Conservation (phyloP, 2,329 filamentous ascomycete species). For the Hirsutella minnesotensis region DNA sequence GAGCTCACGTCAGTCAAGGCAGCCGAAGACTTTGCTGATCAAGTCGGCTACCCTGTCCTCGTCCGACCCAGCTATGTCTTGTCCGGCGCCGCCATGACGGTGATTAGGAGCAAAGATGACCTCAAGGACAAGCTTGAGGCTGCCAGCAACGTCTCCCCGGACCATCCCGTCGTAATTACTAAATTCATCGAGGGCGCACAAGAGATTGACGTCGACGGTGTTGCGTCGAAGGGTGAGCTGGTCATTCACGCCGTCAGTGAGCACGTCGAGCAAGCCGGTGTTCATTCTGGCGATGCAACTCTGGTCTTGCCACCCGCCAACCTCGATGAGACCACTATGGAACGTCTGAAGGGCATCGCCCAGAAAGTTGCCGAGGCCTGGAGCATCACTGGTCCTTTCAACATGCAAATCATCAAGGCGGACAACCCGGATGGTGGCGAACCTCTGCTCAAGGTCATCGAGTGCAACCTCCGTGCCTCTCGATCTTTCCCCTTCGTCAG, state of each 20-base stretch:
- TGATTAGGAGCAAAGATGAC: constrained; percentile 78
- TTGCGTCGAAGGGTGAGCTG: constrained; percentile 75
- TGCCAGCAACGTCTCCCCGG: constrained; percentile 80
- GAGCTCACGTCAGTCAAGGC: constrained; percentile 84
- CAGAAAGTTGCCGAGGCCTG: constrained; percentile 93
- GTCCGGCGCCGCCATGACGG: constrained; percentile 96
- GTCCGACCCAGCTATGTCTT: constrained; percentile 93
- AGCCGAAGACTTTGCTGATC: constrained; percentile 74
- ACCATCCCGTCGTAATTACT: constrained; percentile 95
- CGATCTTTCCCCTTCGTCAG: constrained; percentile 97
- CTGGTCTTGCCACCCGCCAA: constrained; percentile 78
- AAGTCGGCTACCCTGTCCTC: constrained; percentile 86
- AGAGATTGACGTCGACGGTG: constrained; percentile 94
- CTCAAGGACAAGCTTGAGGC: constrained; percentile 91
- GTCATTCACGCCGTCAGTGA: constrained; percentile 88
- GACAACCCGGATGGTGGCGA: constrained; percentile 62
- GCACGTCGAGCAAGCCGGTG: constrained; percentile 93
- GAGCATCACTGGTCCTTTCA: constrained; percentile 96
- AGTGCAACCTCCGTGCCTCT: constrained; percentile 94
- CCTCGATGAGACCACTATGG: constrained; percentile 67
- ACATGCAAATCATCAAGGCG: constrained; percentile 99
- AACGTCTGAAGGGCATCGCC: constrained; percentile 87
- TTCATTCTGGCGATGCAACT: constrained; percentile 95
- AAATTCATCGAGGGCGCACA: constrained; percentile 96
- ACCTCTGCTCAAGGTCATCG: constrained; percentile 83